phyloP scores from a whole-genome alignment of 2,329 filamentous ascomycete genomes.

The Cladobotryum protrusum region DNA sequence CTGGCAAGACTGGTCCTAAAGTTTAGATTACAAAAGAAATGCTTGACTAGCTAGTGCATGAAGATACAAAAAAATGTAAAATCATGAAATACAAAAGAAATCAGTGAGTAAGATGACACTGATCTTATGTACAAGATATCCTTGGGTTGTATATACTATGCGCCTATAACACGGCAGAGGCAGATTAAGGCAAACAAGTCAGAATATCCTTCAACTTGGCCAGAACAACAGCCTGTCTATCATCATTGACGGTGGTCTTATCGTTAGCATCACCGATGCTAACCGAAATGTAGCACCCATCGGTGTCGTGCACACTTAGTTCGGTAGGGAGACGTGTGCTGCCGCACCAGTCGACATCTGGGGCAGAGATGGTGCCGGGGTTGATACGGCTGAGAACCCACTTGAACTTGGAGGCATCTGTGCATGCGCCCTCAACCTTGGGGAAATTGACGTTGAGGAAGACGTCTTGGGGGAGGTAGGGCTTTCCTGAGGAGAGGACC shows the following conservation, averaged over 20 bases:
- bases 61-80: not conserved
- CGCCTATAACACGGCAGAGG: not conserved
- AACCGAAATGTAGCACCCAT: slow-evolving; percentile 55
- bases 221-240: slow-evolving; percentile 25
- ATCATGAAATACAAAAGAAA: not conserved
- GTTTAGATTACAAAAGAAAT: slow-evolving; percentile 1
- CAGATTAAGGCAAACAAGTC: slow-evolving; percentile 19
- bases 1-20: slow-evolving; percentile 32
- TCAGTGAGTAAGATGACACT: too few relatives aligned
- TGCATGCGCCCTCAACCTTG: slow-evolving; percentile 44
- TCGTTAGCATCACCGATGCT: slow-evolving; percentile 55
- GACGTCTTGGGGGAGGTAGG: slow-evolving; percentile 55
- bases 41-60: not conserved
- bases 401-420: slow-evolving; percentile 46
- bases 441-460: slow-evolving; percentile 69
- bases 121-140: too few relatives aligned
- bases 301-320: slow-evolving; percentile 40
- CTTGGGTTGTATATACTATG: too few relatives aligned
- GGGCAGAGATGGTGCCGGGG: slow-evolving; percentile 42
- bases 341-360: slow-evolving; percentile 54
- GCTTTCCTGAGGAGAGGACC: slow-evolving; percentile 49
- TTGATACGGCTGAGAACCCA: slow-evolving; percentile 61
- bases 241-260: slow-evolving; percentile 46
- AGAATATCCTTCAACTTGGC: slow-evolving; percentile 27
- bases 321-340: slow-evolving; percentile 52